Conservation (phyloP, 768 basidiomycete genomes). For the Leccinum sublutescens region DNA sequence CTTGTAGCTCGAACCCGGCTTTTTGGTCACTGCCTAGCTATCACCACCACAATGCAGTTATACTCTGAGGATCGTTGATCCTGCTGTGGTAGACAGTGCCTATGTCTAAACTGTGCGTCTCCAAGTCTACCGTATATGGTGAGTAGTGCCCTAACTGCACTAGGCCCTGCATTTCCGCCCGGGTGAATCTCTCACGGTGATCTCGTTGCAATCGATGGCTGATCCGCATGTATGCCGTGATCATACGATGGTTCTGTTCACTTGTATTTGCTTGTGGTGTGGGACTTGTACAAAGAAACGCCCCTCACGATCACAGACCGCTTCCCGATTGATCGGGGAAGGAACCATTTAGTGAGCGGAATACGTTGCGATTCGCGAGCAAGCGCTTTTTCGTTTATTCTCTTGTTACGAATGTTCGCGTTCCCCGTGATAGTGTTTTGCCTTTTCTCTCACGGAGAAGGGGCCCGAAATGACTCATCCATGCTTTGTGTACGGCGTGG, state of each 20-base stretch:
- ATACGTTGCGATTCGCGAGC: not conserved
- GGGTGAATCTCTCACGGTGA: not conserved
- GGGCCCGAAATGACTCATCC: not conserved
- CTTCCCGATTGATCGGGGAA: not conserved
- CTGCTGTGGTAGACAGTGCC: not conserved
- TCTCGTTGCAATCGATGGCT: not conserved
- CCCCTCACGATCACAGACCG: not conserved
- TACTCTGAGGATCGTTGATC: not conserved
- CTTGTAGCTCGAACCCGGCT: not conserved
- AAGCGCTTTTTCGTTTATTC: not conserved
- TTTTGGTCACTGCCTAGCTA: not conserved
- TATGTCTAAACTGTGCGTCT: not conserved
- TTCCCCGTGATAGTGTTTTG: not conserved
- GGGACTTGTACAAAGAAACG: not conserved
- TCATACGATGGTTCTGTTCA: too few species aligned
- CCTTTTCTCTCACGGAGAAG: not conserved
- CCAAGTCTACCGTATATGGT: not conserved
- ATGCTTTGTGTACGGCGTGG: not conserved
- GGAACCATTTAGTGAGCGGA: not conserved
- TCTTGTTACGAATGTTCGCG: not conserved
- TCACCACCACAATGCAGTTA: not conserved
- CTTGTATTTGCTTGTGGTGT: not conserved
- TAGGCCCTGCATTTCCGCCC: not conserved
- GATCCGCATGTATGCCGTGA: not conserved
- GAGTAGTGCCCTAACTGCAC: not conserved